Evolutionary conservation across 495 filamentous ascomycete species (phyloP).

Genomic region (Aspergillus steynii): DNA sequence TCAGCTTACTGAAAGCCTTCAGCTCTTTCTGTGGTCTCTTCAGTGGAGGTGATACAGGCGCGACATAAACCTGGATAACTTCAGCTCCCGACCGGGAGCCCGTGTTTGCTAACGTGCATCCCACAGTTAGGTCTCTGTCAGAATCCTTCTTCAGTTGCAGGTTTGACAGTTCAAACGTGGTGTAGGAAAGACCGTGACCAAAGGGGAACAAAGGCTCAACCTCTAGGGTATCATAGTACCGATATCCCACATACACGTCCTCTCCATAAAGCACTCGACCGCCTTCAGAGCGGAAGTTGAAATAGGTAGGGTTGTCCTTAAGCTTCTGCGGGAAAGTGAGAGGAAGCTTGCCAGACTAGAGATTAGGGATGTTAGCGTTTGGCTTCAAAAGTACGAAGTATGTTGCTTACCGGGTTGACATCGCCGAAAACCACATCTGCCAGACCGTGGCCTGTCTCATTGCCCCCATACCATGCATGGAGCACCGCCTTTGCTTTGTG

Average conservation of each 20-base stretch:
- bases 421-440: constrained; percentile 50
- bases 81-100: constrained; percentile 16
- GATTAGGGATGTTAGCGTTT: background rate
- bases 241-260: constrained; percentile 76
- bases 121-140: background rate
- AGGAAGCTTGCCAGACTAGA: constrained; percentile 48
- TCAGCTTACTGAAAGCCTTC: constrained; percentile 24
- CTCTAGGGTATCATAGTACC: constrained; percentile 68
- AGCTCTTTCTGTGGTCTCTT: constrained; percentile 24
- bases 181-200: constrained; percentile 80
- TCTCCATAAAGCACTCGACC: constrained; percentile 71
- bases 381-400: background rate
- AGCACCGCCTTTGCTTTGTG: constrained; percentile 63
- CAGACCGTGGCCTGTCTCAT: constrained; percentile 59
- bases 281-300: constrained; percentile 73
- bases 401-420: constrained; percentile 38
- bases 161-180: constrained; percentile 65
- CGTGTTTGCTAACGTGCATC: constrained; percentile 12
- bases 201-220: constrained; percentile 70
- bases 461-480: constrained; percentile 66
- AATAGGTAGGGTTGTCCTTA: constrained; percentile 67
- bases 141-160: constrained; percentile 39
- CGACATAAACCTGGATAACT: constrained; percentile 19
- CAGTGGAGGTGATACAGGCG: constrained; percentile 7
- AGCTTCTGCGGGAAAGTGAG: constrained; percentile 62